Evolutionary conservation across 2,329 filamentous ascomycete species (phyloP), one percentile per base, ranked within the genome.

Genomic region (Bipolaris victoriae): DNA sequence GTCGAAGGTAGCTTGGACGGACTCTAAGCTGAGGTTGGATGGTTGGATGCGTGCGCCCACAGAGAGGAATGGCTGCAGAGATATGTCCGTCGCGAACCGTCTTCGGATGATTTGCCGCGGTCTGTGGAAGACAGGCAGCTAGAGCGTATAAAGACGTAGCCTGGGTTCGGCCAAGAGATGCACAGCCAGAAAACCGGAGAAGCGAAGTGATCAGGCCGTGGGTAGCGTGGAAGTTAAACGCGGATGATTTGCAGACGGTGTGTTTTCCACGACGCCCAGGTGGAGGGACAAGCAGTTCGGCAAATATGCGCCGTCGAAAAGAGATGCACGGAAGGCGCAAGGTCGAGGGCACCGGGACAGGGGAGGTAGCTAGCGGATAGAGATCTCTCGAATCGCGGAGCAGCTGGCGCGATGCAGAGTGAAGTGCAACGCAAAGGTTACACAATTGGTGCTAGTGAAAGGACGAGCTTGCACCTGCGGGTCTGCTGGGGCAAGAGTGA

Each of bases 211-310:
- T 67, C 70, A 71, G 65, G 67, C 70, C 66, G 67, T 67, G 68
- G 31, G 73, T 80, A 79, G 78, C 77, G 79, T 74, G 71, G 62
- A 76, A 72, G 75, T 78, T 76, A 77, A 76, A 76, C 67, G 76
- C 78, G 78, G 78, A 77, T 81, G 79, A 81, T 81, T 76, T 79
- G 76, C 79, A 81, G 71, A 75, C 73, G 75, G 75, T 73, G 55
- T 74, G 68, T 48, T 74, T 74, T 72, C 72, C 69, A 74, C 63
- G 48, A 65, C 65, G 69, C 66, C 67, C 66, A 70, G 68, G 63
- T 71, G 68, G 72, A 70, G 66, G 39, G 69, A 76, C 70, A 71
- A 67, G 70, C 61, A 63, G 71, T 73, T 75, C 74, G 76, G 76
- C 72, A 77, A 71, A 73, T 75, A 70, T 68, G 68, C 72, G 70